Conservation (phyloP, 306 rosid genomes). For the Vigna trinervia region DNA sequence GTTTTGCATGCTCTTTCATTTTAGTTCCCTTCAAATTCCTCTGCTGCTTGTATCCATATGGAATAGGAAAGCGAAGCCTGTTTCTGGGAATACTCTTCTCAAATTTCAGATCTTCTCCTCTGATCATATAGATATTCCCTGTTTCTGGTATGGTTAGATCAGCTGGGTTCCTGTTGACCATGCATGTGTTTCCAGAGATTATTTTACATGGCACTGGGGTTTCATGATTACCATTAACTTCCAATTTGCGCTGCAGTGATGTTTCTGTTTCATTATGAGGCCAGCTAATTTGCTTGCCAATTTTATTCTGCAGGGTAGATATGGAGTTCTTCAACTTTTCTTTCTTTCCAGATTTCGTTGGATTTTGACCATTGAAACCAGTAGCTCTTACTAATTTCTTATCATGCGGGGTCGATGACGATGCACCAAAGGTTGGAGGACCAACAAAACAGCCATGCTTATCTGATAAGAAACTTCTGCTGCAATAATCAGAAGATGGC, state of each 20-base stretch:
- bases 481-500: slow-evolving; percentile 53
- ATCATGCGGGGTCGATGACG: slow-evolving; percentile 61
- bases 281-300: slow-evolving; percentile 47
- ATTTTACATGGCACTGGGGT: slow-evolving; percentile 52
- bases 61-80: slow-evolving; percentile 46
- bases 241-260: slow-evolving; percentile 46
- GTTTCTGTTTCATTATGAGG: slow-evolving; percentile 47
- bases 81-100: slow-evolving; percentile 52
- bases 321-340: slow-evolving; percentile 60
- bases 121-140: slow-evolving; percentile 82
- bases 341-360: slow-evolving; percentile 60
- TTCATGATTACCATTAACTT: slow-evolving; percentile 50
- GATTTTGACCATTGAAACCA: slow-evolving; percentile 53
- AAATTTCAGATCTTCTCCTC: slow-evolving; percentile 79
- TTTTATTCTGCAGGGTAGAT: slow-evolving; percentile 52
- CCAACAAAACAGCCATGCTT: slow-evolving; percentile 64
- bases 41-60: slow-evolving; percentile 59
- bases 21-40: slow-evolving; percentile 59
- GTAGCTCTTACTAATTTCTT: slow-evolving; percentile 49
- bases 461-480: slow-evolving; percentile 55
- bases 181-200: slow-evolving; percentile 55
- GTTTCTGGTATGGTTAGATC: slow-evolving; percentile 73
- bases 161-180: slow-evolving; percentile 87
- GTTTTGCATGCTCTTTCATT: slow-evolving; percentile 50
- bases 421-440: slow-evolving; percentile 55